Conservation (phyloP, 2,329 filamentous ascomycete species). For the Apiospora aurea region DNA sequence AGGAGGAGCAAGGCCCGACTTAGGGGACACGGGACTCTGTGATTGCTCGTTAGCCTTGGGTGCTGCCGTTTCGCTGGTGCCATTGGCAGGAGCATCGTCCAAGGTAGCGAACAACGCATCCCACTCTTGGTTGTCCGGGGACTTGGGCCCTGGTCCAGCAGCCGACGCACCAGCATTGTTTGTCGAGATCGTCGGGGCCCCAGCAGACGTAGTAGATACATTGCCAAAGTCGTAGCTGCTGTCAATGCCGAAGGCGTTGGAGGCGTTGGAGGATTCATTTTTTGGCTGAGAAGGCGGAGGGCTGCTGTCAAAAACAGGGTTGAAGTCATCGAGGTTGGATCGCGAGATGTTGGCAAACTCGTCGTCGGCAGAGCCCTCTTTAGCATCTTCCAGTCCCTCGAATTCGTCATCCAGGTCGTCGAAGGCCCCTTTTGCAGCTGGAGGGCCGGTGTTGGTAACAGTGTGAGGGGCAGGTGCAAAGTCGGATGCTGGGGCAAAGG, state of each 20-base stretch:
- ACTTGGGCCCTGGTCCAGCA: slow-evolving; percentile 47
- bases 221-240: slow-evolving; percentile 67
- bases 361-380: slow-evolving; percentile 80
- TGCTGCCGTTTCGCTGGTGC: slow-evolving; percentile 5
- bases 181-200: slow-evolving; percentile 37
- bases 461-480: slow-evolving; percentile 46
- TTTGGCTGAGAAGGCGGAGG: slow-evolving; percentile 62
- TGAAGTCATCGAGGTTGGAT: slow-evolving; percentile 78
- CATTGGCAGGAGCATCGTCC: slow-evolving; percentile 57
- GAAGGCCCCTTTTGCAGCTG: slow-evolving; percentile 63
- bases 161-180: slow-evolving; percentile 44
- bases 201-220: slow-evolving; percentile 46
- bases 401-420: slow-evolving; percentile 83
- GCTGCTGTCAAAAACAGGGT: slow-evolving; percentile 80
- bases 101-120: slow-evolving; percentile 90
- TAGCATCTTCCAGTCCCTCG: slow-evolving; percentile 82
- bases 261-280: slow-evolving; percentile 57
- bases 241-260: slow-evolving; percentile 58
- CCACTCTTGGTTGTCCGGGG: slow-evolving; percentile 78
- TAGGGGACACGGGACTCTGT: slow-evolving; percentile 36
- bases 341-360: slow-evolving; percentile 79
- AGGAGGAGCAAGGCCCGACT: slow-evolving; percentile 35
- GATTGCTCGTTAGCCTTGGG: slow-evolving; percentile 34
- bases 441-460: slow-evolving; percentile 41
- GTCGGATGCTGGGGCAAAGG: slow-evolving; percentile 41